Percentiles rank a stretch among this genome's conserved stretches.
Conservation (phyloP, 2,329 filamentous ascomycete species). For the Diaporthe ilicicola region DNA sequence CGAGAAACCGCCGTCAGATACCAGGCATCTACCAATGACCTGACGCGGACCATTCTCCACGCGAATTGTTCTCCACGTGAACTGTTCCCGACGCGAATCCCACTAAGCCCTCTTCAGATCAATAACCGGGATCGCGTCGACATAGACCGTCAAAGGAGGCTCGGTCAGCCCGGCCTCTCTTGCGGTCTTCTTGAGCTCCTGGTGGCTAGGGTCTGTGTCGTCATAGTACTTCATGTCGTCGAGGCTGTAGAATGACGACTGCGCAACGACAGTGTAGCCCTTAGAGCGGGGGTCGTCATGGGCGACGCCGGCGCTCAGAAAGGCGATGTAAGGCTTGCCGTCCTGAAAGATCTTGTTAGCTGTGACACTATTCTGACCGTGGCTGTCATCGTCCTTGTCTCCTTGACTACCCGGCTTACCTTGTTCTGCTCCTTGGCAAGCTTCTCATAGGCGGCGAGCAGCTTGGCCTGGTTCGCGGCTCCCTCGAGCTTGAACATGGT, state of each 20-base stretch:
- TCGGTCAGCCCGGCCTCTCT: constrained; percentile 44
- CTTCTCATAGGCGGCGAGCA: constrained; percentile 55
- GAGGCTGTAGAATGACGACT: constrained; percentile 69
- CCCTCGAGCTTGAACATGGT: constrained; percentile 64
- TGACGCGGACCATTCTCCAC: neutral
- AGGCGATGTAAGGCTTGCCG: constrained; percentile 75
- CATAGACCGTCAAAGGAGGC: constrained; percentile 50
- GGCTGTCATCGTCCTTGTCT: neutral
- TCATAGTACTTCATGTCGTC: constrained; percentile 79
- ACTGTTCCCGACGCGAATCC: too few relatives aligned
- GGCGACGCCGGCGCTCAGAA: constrained; percentile 58
- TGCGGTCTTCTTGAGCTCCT: constrained; percentile 49
- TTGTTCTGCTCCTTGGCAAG: constrained; percentile 51
- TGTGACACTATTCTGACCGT: too few relatives aligned
- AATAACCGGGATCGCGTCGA: constrained; percentile 39
- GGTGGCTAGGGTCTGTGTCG: constrained; percentile 55
- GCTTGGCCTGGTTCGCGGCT: constrained; percentile 50
- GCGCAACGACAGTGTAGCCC: constrained; percentile 71
- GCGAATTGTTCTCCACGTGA: neutral
- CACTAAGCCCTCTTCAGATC: constrained; percentile 22
- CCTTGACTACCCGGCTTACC: constrained; percentile 41
- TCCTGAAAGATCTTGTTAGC: constrained; percentile 55
- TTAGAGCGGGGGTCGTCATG: constrained; percentile 67
- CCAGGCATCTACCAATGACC: neutral
- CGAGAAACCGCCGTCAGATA: neutral